Base-by-base conservation (phyloP, 164 flowering plant species). In the Umbilicus rupestris region DNA sequence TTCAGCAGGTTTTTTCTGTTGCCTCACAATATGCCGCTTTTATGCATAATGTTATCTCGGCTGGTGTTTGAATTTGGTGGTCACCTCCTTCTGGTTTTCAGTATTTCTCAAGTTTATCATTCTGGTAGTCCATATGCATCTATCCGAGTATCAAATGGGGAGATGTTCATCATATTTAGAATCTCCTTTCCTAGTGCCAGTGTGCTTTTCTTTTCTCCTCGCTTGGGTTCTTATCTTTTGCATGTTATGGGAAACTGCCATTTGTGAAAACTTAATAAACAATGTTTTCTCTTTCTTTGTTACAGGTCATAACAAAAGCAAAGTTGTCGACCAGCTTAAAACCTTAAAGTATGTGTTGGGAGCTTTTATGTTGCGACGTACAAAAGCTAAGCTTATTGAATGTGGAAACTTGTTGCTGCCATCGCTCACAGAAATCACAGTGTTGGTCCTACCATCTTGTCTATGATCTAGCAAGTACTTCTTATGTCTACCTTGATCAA, bases 331-430 rank as follows among this genome's bases (percentile, higher is more conserved):
- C 50, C 79, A 76, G 64, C 75, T 82, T 69, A 83, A 73, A 76
- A 73, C 63, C 62, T 79, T 92, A 70, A 92, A 81, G 72, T 78
- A 73, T 69, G 65, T 88, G 70, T 55, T 88, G 74, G 77, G 76
- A 60, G 94, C 94, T 46, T 90, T 92, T 72, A 87, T 92, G 96
- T 87, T 90, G 69, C 86, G 98, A 57, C 75, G 98, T 62, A 92
- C 94, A 64, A 92, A 92, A 78, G 73, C 90, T 39, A 78, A 79
- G 83, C 97, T 92, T 70, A 71, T 84, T 67, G 85, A 84, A 70
- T 70, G 70, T 76, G 98, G 98, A 70, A 74, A 74, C 70, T 84
- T 92, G 60, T 69, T 70, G 70, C 77, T 92, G 73, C 97, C 98
- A 49, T 87, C 93, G 72, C 90, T 90, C 39, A 88, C 96, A 59